These are phyloP conservation scores for Clonostachys chloroleuca DNA, from an alignment of 2,329 filamentous ascomycete genomes.

Conservation along the genomic window DNA sequence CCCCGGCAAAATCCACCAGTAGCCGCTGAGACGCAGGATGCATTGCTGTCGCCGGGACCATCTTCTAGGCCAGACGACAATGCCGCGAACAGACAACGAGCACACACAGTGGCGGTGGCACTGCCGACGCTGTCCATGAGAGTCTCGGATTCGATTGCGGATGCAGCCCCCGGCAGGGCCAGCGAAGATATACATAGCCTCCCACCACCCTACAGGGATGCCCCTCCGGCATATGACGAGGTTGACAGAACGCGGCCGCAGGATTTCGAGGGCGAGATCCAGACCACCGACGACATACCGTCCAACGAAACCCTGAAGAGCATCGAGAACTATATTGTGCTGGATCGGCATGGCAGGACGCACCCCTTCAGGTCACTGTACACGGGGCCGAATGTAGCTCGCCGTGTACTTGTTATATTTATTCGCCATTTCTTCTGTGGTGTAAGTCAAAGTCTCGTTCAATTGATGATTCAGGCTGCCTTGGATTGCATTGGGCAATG, in stretches of 20 bases:
- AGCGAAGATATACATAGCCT: too few relatives aligned
- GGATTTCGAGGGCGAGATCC: conserved; percentile 53
- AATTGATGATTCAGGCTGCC: conserved; percentile 1
- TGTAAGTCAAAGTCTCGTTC: conserved; percentile 40
- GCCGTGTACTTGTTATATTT: conserved; percentile 66
- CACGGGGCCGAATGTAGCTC: conserved; percentile 44
- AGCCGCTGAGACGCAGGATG: too few relatives aligned
- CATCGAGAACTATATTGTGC: conserved; percentile 51
- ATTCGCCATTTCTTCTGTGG: conserved; percentile 79
- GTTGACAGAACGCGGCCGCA: conserved; percentile 32
- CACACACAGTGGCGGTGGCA: too few relatives aligned
- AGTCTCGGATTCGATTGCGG: too few relatives aligned
- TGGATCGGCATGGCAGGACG: conserved; percentile 56
- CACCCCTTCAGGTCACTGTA: conserved; percentile 61
- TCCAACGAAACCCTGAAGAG: conserved; percentile 39
- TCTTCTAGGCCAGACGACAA: too few relatives aligned
- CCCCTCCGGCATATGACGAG: conserved; percentile 13
- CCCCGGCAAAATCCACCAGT: too few relatives aligned
- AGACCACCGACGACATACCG: conserved; percentile 52
- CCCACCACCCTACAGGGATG: too few relatives aligned
- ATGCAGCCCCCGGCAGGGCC: too few relatives aligned
- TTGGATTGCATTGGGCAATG: background rate
- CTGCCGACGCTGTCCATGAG: too few relatives aligned
- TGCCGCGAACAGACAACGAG: too few relatives aligned
- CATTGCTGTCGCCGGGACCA: too few relatives aligned